phyloP scores from a whole-genome alignment of 2,329 filamentous ascomycete genomes.

The Colletotrichum melonis region DNA sequence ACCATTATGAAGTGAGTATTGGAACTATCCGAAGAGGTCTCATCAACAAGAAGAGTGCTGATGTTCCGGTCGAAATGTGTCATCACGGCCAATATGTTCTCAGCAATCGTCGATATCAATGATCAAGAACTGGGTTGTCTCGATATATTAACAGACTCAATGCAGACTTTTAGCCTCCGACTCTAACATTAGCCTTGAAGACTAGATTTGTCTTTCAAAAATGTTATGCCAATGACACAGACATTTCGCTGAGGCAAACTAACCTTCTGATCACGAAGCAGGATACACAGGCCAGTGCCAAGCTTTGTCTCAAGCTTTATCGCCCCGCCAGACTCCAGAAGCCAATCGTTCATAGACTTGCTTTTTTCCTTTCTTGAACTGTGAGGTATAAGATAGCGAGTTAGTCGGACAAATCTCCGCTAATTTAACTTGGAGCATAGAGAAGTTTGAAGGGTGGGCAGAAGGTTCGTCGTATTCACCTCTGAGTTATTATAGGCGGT shows the following conservation, averaged over 20 bases:
- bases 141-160: no score
- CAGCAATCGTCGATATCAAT: no score
- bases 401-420: not conserved
- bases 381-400: not conserved
- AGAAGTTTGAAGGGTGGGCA: not conserved
- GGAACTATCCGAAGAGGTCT: not conserved
- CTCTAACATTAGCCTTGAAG: no score
- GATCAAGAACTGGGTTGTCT: no score
- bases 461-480: not conserved
- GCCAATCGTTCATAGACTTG: not conserved
- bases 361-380: not conserved
- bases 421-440: not conserved
- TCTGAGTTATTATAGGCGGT: not conserved
- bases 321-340: not conserved
- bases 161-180: no score
- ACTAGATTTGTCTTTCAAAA: not conserved
- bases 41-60: not conserved
- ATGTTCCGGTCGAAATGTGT: not conserved
- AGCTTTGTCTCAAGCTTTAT: not conserved
- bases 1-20: not conserved
- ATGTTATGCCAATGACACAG: not conserved
- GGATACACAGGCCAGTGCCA: not conserved
- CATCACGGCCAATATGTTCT: not conserved
- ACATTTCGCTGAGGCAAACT: not conserved
- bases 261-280: not conserved